phyloP scores from a whole-genome alignment of 108 stramenopile species.

The Conticribra weissflogii region DNA sequence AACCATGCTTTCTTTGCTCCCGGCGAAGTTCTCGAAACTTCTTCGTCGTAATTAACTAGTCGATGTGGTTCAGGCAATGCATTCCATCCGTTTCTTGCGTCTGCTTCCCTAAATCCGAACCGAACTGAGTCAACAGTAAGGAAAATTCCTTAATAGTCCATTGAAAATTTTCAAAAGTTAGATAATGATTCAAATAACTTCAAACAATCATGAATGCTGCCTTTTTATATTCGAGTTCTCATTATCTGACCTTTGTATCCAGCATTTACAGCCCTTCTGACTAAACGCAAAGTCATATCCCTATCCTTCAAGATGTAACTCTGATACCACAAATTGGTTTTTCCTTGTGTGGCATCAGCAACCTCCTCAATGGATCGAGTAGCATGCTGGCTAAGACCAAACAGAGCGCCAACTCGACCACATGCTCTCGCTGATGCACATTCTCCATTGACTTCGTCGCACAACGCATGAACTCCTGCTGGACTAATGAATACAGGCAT shows the following conservation, averaged over 20 bases:
- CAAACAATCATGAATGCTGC: not conserved
- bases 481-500: constrained; percentile 79
- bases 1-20: constrained; percentile 13
- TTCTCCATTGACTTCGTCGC: constrained; percentile 65
- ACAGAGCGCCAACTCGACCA: constrained; percentile 54
- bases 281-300: constrained; percentile 55
- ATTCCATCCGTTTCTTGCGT: constrained; percentile 80
- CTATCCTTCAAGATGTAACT: constrained; percentile 81
- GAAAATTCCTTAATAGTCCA: constrained; percentile 53
- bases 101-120: constrained; percentile 86
- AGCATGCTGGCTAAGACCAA: constrained; percentile 78
- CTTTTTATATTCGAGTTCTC: not conserved
- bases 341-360: constrained; percentile 45
- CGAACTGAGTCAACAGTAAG: constrained; percentile 84
- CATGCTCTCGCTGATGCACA: constrained; percentile 73
- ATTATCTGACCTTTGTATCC: constrained; percentile 55
- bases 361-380: constrained; percentile 81
- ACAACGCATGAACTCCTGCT: constrained; percentile 79
- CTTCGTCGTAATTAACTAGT: constrained; percentile 75
- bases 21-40: constrained; percentile 9
- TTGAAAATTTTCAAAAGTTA: not conserved
- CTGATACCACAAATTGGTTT: constrained; percentile 67
- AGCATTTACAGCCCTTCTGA: constrained; percentile 64
- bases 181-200: not conserved
- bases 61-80: constrained; percentile 76